phyloP scores from a whole-genome alignment of 139 green algal genomes.

The Pseudopediastrum boryanum region DNA sequence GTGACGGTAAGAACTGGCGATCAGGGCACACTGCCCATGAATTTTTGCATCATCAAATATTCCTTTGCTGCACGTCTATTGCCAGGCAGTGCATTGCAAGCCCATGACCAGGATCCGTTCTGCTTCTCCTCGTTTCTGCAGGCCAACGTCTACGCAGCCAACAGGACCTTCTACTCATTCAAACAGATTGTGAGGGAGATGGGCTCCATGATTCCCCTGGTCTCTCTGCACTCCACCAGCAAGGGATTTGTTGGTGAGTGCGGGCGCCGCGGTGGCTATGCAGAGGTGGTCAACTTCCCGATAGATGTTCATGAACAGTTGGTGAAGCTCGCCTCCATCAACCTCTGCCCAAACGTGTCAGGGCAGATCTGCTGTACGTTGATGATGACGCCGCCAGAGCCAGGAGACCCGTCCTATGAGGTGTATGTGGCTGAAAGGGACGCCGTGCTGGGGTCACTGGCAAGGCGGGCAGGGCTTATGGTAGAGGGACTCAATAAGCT shows the following conservation, averaged over 20 bases:
- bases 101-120: not conserved
- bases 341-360: slow-evolving; percentile 89
- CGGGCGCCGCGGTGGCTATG: slow-evolving; percentile 87
- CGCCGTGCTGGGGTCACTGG: slow-evolving; percentile 76
- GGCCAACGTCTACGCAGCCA: slow-evolving; percentile 89
- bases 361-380: slow-evolving; percentile 89
- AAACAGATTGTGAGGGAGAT: slow-evolving; percentile 79
- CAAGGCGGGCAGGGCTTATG: slow-evolving; percentile 79
- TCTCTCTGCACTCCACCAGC: slow-evolving; percentile 88
- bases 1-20: too few relatives aligned
- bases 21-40: too few relatives aligned
- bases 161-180: slow-evolving; percentile 82
- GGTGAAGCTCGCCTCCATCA: slow-evolving; percentile 92
- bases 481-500: slow-evolving; percentile 80
- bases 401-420: slow-evolving; percentile 81
- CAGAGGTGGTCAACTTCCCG: slow-evolving; percentile 86
- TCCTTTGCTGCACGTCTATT: too few relatives aligned
- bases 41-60: too few relatives aligned
- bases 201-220: slow-evolving; percentile 49
- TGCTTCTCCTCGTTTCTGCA: slow-evolving; percentile 47
- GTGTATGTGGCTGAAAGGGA: slow-evolving; percentile 62
- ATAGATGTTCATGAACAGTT: slow-evolving; percentile 62
- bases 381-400: slow-evolving; percentile 89
- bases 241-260: slow-evolving; percentile 95
- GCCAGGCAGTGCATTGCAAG: too few relatives aligned